Evolutionary conservation across 2,329 filamentous ascomycete species (phyloP).

Genomic region (Botrytis deweyae): DNA sequence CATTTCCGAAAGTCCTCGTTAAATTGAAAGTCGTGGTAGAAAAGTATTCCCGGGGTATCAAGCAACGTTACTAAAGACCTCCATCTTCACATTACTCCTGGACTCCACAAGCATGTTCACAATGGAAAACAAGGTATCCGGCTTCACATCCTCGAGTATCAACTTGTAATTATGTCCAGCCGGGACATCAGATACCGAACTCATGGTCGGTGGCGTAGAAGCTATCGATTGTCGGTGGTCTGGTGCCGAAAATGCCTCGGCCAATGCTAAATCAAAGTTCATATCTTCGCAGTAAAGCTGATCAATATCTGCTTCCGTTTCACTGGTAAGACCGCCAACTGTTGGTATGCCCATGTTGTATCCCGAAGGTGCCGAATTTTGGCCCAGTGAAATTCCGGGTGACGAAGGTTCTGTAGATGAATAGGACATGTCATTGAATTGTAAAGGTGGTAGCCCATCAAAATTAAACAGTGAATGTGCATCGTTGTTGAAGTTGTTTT

Average conservation of each 20-base stretch:
- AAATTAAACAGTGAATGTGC: constrained; percentile 10
- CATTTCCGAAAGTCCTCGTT: neutral
- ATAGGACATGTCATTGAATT: constrained; percentile 16
- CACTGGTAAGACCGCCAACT: neutral
- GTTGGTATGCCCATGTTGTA: constrained; percentile 10
- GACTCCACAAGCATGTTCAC: constrained; percentile 19
- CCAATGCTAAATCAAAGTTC: constrained; percentile 14
- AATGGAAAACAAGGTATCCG: constrained; percentile 13
- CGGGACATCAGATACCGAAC: constrained; percentile 6
- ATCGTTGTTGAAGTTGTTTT: constrained; percentile 6
- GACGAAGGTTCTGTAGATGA: constrained; percentile 15
- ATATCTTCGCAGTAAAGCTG: constrained; percentile 17
- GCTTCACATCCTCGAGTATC: constrained; percentile 17
- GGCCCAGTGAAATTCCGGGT: constrained; percentile 11
- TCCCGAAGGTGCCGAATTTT: neutral
- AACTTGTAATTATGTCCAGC: constrained; percentile 12
- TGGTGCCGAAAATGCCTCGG: constrained; percentile 15
- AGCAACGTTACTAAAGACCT: constrained; percentile 19
- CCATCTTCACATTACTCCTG: constrained; percentile 19
- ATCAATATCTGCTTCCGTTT: constrained; percentile 7
- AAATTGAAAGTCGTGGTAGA: neutral
- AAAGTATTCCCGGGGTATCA: constrained; percentile 2
- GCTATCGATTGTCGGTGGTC: neutral
- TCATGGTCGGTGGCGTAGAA: constrained; percentile 14
- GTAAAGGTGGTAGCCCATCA: constrained; percentile 11